phyloP scores from a whole-genome alignment of 2,329 filamentous ascomycete species.

The Talaromyces albobiverticillius region DNA sequence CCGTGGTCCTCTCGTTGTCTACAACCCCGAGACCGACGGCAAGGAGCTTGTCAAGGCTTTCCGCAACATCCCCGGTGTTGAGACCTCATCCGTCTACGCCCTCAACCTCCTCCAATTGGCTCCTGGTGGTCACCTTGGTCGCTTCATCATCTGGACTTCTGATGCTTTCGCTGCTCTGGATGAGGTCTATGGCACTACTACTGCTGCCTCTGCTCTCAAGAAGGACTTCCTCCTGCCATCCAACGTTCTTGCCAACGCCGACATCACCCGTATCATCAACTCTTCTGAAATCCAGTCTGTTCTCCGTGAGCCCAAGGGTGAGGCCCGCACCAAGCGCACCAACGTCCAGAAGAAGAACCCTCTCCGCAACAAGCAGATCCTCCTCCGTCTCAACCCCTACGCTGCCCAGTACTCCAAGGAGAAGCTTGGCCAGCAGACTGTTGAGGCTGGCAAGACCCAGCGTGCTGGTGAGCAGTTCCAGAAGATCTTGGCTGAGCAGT shows the following conservation, averaged over 20 bases:
- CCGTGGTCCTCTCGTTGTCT: conserved; percentile 95
- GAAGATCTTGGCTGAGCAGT: conserved; percentile 51
- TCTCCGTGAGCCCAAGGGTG: conserved; percentile 85
- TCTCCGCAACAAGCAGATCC: conserved; percentile 96
- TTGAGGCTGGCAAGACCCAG: conserved; percentile 61
- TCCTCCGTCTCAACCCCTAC: conserved; percentile 98
- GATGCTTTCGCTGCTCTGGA: conserved; percentile 95
- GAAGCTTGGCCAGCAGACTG: conserved; percentile 71
- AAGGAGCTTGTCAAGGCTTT: conserved; percentile 91
- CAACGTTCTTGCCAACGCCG: conserved; percentile 89
- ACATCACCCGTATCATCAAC: conserved; percentile 98
- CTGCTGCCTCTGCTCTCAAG: conserved; percentile 86
- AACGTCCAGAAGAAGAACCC: conserved; percentile 99
- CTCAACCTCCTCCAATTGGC: conserved; percentile 99
- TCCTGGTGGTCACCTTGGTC: conserved; percentile 96
- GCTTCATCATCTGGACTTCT: conserved; percentile 99
- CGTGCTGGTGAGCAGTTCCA: conserved; percentile 53
- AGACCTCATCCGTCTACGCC: conserved; percentile 89
- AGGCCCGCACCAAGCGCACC: conserved; percentile 82
- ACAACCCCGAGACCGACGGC: conserved; percentile 92
- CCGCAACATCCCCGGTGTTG: conserved; percentile 98
- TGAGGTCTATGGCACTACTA: conserved; percentile 93
- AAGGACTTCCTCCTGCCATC: conserved; percentile 97
- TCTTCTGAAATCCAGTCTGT: conserved; percentile 97
- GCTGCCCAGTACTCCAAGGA: conserved; percentile 85